Evolutionary conservation across 2,329 filamentous ascomycete species (phyloP).

Genomic region (Ascosphaera acerosa): DNA sequence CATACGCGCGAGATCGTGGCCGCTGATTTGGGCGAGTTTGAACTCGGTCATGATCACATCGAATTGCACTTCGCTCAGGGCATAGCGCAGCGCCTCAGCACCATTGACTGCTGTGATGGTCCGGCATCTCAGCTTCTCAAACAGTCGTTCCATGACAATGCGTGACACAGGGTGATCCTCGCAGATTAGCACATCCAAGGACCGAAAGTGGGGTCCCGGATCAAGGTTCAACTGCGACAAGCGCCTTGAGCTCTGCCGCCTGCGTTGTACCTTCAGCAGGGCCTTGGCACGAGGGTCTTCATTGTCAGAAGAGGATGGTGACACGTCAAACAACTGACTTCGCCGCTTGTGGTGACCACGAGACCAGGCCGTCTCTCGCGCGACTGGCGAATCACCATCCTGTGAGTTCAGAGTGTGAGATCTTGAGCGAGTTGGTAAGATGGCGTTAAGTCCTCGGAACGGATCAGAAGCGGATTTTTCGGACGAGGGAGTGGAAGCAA

Average conservation of each 20-base stretch:
- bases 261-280: slow-evolving; percentile 69
- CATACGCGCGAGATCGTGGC: slow-evolving; percentile 90
- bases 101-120: slow-evolving; percentile 82
- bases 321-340: slow-evolving; percentile 89
- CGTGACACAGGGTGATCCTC: slow-evolving; percentile 93
- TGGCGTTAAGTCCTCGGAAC: not conserved
- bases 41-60: slow-evolving; percentile 98
- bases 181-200: slow-evolving; percentile 82
- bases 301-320: slow-evolving; percentile 90
- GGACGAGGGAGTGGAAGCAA: slow-evolving; percentile 23
- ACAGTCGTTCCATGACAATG: slow-evolving; percentile 93
- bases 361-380: slow-evolving; percentile 31
- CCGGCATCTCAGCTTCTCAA: slow-evolving; percentile 85
- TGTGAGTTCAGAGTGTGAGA: slow-evolving; percentile 88
- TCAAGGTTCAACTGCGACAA: slow-evolving; percentile 74
- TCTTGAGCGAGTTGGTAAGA: slow-evolving; percentile 35
- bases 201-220: slow-evolving; percentile 66
- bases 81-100: slow-evolving; percentile 74
- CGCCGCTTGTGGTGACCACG: slow-evolving; percentile 62
- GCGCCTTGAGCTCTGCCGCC: slow-evolving; percentile 83
- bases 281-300: slow-evolving; percentile 83
- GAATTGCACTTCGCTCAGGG: slow-evolving; percentile 92
- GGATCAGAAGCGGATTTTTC: slow-evolving; percentile 29
- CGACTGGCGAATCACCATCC: slow-evolving; percentile 52
- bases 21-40: slow-evolving; percentile 82